Base-by-base conservation (phyloP, 768 basidiomycete genomes). In the Pleurotus eryngii region DNA sequence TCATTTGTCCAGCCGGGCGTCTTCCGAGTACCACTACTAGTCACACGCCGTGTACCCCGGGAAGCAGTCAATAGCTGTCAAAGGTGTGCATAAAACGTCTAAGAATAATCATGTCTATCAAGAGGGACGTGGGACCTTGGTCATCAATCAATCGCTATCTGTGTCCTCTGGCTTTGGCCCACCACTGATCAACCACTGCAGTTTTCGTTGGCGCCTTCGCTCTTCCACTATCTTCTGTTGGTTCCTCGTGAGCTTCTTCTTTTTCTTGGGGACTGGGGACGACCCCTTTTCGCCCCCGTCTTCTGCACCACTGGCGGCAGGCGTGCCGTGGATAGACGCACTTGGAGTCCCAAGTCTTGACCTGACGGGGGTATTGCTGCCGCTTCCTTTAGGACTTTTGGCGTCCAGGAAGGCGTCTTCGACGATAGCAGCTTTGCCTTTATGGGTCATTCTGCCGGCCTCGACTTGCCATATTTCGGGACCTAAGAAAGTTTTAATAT, bases 391-490 rank as follows among this genome's bases (percentile, higher is more conserved):
- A 4, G 84, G 81, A 15, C 85, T 82, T 70, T 84, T 87, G 59
- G 73, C 71, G 68, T 90, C 87, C 55, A 82, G 78, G 67, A 95
- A 88, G 2, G 82, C 82, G 64, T 95, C 94, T 64, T 98, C 95
- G 45, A 94, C 79, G 46, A 94, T 77, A 12, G 91, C 85, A 3
- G 81, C 76, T 73, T 97, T 98, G 66, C 95, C 95, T 76, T 93
- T 86, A 63, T 90, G 90, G 35, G 86, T 86, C 74, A 98, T 79
- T 26, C 82, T 82, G 9, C 95, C 95, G 49, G 71, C 85, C 49
- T 95, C 92, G 64, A 98, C 85, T 66, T 95, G 82, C 95, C 96
- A 98, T 61, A 95, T 95, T 74, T 98, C 95, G 46, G 90, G 86
- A 66, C 90, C 90, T 54, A 50, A 58, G 64, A 63, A 51, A 37